Percentiles rank a stretch among this genome's conserved stretches.
phyloP scores from a whole-genome alignment of 768 basidiomycete genomes.

The Termitomyces sp. region DNA sequence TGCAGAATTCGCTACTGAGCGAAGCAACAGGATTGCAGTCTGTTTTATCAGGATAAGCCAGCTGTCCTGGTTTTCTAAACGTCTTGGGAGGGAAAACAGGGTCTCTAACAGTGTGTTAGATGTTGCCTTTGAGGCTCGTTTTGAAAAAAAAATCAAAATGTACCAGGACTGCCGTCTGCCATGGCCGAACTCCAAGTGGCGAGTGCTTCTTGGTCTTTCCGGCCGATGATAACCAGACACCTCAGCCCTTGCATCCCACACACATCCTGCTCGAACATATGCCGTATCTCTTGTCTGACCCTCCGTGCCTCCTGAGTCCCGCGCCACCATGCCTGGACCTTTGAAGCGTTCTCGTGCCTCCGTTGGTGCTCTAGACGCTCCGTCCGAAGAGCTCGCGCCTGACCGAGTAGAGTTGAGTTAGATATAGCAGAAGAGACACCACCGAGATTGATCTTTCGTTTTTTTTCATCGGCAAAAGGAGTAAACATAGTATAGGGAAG shows the following conservation, averaged over 20 bases:
- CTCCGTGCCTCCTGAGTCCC: slow-evolving; percentile 36
- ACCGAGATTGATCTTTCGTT: slow-evolving; percentile 73
- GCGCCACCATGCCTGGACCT: slow-evolving; percentile 70
- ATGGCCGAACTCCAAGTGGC: slow-evolving; percentile 41
- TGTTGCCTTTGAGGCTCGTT: neutral
- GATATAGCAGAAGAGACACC: slow-evolving; percentile 49
- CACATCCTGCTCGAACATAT: slow-evolving; percentile 46
- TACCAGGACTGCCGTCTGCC: slow-evolving; percentile 24
- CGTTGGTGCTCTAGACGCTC: slow-evolving; percentile 53
- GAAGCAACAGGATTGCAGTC: slow-evolving; percentile 42
- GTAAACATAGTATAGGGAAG: neutral
- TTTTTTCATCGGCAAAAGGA: slow-evolving; percentile 18
- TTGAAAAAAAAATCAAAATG: neutral
- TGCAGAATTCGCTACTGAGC: slow-evolving; percentile 42
- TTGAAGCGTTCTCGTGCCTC: slow-evolving; percentile 51
- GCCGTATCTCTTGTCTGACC: slow-evolving; percentile 41
- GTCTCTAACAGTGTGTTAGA: slow-evolving; percentile 23
- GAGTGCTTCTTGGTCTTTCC: slow-evolving; percentile 39
- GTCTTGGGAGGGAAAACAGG: slow-evolving; percentile 33
- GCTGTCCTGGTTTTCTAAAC: slow-evolving; percentile 31
- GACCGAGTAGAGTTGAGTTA: slow-evolving; percentile 52
- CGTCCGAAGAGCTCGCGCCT: slow-evolving; percentile 53
- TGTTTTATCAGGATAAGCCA: slow-evolving; percentile 62
- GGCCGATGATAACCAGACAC: slow-evolving; percentile 58
- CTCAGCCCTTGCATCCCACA: slow-evolving; percentile 52